A percentile compares a stretch with the other conserved stretches of the same genome.
phyloP scores from a whole-genome alignment of 2,329 filamentous ascomycete species.

The Pseudocercospora musae region DNA sequence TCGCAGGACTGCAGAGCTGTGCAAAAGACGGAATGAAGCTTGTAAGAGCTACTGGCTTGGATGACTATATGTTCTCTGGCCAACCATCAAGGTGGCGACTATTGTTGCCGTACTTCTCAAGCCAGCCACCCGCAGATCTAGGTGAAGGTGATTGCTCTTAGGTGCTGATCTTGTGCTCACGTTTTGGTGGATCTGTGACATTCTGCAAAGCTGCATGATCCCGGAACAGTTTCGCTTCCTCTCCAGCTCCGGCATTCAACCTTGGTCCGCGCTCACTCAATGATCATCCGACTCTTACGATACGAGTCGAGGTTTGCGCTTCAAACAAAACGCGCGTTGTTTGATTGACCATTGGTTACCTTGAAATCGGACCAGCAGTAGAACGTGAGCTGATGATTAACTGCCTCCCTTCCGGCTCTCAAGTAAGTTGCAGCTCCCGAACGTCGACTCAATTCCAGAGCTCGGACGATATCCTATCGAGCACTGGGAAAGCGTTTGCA shows the following conservation, averaged over 20 bases:
- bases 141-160: not conserved
- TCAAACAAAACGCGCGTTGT: not conserved
- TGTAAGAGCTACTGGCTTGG: not conserved
- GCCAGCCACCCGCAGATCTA: not conserved
- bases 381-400: not conserved
- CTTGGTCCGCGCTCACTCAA: not conserved
- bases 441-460: not conserved
- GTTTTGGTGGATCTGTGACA: not conserved
- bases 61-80: not conserved
- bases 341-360: not conserved
- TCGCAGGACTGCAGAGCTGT: not conserved
- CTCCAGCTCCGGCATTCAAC: not conserved
- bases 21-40: not conserved
- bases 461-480: not conserved
- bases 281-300: not conserved
- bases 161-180: not conserved
- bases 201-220: not conserved
- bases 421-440: not conserved
- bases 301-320: not conserved
- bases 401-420: not conserved
- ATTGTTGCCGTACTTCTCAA: not conserved
- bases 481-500: not conserved
- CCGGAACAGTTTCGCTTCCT: not conserved
- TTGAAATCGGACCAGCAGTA: not conserved
- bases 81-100: conserved; percentile 3